Conservation (phyloP, 495 filamentous ascomycete genomes). For the Podospora bellae-mahoneyi region DNA sequence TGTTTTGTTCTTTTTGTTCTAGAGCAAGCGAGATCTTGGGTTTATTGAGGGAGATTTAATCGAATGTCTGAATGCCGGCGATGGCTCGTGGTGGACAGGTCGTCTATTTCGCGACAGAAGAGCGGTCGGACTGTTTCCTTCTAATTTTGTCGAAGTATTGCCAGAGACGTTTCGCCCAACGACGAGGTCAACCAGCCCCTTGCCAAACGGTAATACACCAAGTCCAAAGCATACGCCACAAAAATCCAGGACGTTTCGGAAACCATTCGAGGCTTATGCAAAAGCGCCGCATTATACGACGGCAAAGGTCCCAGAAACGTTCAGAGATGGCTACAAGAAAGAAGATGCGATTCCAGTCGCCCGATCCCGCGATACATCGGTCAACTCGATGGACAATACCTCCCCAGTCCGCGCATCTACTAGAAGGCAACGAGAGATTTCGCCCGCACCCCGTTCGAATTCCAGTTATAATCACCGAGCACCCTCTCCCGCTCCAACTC, state of each 20-base stretch:
- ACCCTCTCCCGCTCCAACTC: slow-evolving; percentile 5
- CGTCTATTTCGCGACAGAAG: slow-evolving; percentile 79
- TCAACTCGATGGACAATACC: slow-evolving; percentile 22
- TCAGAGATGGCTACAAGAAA: slow-evolving; percentile 33
- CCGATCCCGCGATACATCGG: slow-evolving; percentile 15
- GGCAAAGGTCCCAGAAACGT: slow-evolving; percentile 50
- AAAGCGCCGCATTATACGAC: slow-evolving; percentile 54
- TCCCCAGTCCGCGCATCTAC: background rate
- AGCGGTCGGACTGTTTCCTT: slow-evolving; percentile 88
- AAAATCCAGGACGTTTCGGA: slow-evolving; percentile 65
- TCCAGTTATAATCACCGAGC: slow-evolving; percentile 19
- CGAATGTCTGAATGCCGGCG: slow-evolving; percentile 95
- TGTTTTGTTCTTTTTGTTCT: slow-evolving; percentile 8
- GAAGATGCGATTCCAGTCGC: background rate
- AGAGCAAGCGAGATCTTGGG: slow-evolving; percentile 88
- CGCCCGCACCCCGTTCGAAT: slow-evolving; percentile 2
- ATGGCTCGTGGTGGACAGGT: slow-evolving; percentile 98
- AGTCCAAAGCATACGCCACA: slow-evolving; percentile 49
- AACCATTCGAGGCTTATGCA: slow-evolving; percentile 66
- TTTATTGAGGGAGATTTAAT: slow-evolving; percentile 98
- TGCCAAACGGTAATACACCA: slow-evolving; percentile 52
- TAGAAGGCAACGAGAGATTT: background rate
- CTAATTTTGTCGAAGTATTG: slow-evolving; percentile 92
- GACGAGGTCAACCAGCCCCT: slow-evolving; percentile 72
- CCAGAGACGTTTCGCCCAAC: slow-evolving; percentile 78